Conservation (phyloP, 2,329 filamentous ascomycete genomes). For the Trichoderma pleuroti region DNA sequence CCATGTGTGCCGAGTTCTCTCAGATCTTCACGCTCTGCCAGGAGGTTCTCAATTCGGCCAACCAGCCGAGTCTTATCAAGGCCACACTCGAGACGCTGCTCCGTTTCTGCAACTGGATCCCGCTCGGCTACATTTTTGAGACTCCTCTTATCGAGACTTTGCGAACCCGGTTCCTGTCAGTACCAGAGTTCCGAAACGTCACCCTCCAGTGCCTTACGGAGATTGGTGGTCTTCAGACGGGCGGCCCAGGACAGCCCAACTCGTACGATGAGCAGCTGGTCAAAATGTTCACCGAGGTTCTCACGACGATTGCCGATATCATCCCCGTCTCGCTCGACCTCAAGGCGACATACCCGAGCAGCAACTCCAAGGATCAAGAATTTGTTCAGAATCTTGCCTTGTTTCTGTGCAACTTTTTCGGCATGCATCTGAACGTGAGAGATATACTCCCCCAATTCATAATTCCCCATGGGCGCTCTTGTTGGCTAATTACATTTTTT, state of each 20-base stretch:
- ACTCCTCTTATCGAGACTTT: conserved; percentile 93
- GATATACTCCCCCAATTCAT: neutral
- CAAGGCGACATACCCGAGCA: conserved; percentile 84
- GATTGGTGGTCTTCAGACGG: conserved; percentile 89
- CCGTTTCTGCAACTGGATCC: conserved; percentile 98
- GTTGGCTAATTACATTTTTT: neutral
- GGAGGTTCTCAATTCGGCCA: conserved; percentile 87
- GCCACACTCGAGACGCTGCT: conserved; percentile 95
- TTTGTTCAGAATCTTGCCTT: conserved; percentile 96
- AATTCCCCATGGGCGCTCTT: neutral
- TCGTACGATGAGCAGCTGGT: conserved; percentile 94
- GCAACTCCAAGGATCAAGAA: conserved; percentile 91
- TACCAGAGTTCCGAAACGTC: conserved; percentile 93
- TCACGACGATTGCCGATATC: conserved; percentile 85
- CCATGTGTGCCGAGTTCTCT: conserved; percentile 98
- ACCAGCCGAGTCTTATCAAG: conserved; percentile 84
- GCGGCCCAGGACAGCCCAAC: conserved; percentile 60
- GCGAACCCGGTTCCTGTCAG: conserved; percentile 85
- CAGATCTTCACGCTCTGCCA: conserved; percentile 97
- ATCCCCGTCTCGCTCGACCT: conserved; percentile 88
- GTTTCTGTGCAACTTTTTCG: conserved; percentile 96
- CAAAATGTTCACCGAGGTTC: conserved; percentile 96
- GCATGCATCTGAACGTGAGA: conserved; percentile 76
- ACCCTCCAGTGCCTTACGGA: conserved; percentile 96
- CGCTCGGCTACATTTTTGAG: conserved; percentile 97